Evolutionary conservation across 352 stramenopile species (phyloP), one percentile per base, ranked within the genome.

Genomic region (Hyaloperonospora arabidopsidis): DNA sequence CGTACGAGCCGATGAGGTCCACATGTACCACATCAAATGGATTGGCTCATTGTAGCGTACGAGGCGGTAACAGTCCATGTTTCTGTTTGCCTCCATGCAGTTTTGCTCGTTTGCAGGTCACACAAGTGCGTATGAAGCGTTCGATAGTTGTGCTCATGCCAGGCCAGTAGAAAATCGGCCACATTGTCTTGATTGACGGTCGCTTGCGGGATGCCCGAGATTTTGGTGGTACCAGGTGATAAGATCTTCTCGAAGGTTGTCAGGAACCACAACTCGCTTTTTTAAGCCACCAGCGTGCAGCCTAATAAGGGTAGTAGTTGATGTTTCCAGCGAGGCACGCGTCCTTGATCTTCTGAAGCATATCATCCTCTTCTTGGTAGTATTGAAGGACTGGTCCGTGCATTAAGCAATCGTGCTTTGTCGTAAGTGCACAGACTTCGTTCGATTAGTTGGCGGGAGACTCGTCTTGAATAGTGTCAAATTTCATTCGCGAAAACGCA

Each of bases 311-410:
- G 0, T 29, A 57, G 12, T 11, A 49, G 40, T 41, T 56, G 40
- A 49, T 57, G n/a, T 17, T 43, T 23, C 50, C 50, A 1, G 39
- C 25, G 17, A 57, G 50, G 39, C 50, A 57, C 1, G 34, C 22
- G 28, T 34, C 28, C 11, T 47, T 48, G 35, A 47, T 48, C 17
- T 11, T 46, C 44, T 52, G 19, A 11, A 59, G 45, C 21, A 41
- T n/a, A 15, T 21, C 6, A 7, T 52, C 44, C 5, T 17, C 5
- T 34, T 46, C 35, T 52, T 59, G 52, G 35, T 52, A 23, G 8
- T 48, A 10, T 7, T 22, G 39, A 28, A 57, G 45, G 14, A 47
- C 29, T 36, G 50, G 50, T n/a, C 39, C 28, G 40, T 57, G 39
- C 40, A 57, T n/a, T n/a, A n/a, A n/a, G n/a, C 25, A 29, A 3